These are phyloP conservation scores for Talaromyces thailandensis DNA, from an alignment of 495 filamentous ascomycete species.

Conservation along the genomic window DNA sequence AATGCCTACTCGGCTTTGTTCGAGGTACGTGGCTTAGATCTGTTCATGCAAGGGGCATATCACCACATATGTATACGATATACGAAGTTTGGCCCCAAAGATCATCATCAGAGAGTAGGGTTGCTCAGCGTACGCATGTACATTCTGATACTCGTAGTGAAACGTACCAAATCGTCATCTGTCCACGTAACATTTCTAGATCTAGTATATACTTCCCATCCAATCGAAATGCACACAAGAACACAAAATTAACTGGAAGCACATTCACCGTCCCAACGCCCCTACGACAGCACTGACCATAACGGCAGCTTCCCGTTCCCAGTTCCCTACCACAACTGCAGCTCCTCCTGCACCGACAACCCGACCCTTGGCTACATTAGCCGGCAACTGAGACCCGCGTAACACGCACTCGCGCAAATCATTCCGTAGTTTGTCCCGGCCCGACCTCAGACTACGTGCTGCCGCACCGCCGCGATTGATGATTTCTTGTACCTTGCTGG, in stretches of 20 bases:
- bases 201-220: not conserved
- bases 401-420: constrained; percentile 79
- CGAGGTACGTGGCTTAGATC: not conserved
- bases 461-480: constrained; percentile 70
- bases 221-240: not conserved
- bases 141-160: too few species aligned
- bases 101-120: not conserved
- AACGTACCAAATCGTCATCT: not conserved
- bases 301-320: constrained; percentile 90
- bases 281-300: constrained; percentile 76
- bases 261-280: constrained; percentile 31
- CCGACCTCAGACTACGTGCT: constrained; percentile 68
- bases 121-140: not conserved
- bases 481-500: constrained; percentile 73
- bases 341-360: constrained; percentile 25
- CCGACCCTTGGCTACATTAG: constrained; percentile 11
- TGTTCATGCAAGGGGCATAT: not conserved
- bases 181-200: not conserved
- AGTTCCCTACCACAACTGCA: constrained; percentile 41
- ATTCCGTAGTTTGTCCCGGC: constrained; percentile 63
- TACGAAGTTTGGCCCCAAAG: not conserved
- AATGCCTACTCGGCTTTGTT: not conserved
- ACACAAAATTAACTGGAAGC: not conserved
- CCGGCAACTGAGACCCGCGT: constrained; percentile 58
- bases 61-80: not conserved